phyloP scores from a whole-genome alignment of 2,329 filamentous ascomycete genomes.

The Aspergillus puulaauensis region DNA sequence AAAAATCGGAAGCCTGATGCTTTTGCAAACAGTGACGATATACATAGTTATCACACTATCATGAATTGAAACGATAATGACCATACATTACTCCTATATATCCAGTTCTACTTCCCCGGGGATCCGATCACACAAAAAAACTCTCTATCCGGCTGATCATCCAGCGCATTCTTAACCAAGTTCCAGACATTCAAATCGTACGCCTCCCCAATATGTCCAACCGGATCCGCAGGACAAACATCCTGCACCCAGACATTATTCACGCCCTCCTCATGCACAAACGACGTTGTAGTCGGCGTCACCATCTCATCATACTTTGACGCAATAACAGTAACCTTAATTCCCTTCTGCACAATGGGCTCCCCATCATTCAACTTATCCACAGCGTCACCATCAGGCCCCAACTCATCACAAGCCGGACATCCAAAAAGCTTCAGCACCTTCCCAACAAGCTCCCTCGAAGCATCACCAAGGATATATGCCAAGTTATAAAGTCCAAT shows the following conservation, averaged over 20 bases:
- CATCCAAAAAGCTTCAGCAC: constrained; percentile 31
- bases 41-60: not conserved
- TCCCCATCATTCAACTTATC: constrained; percentile 31
- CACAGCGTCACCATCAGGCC: constrained; percentile 28
- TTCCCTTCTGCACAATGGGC: constrained; percentile 36
- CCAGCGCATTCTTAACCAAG: constrained; percentile 37
- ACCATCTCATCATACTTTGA: constrained; percentile 36
- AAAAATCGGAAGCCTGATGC: not conserved
- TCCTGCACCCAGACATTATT: constrained; percentile 34
- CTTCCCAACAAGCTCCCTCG: constrained; percentile 22
- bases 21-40: not conserved
- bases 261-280: constrained; percentile 34
- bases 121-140: constrained; percentile 32
- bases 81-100: not conserved
- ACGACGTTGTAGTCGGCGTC: constrained; percentile 31
- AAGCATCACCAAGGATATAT: constrained; percentile 27
- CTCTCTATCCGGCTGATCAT: constrained; percentile 25
- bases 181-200: constrained; percentile 43
- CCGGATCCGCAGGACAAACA: constrained; percentile 31
- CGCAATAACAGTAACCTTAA: constrained; percentile 34
- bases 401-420: constrained; percentile 34
- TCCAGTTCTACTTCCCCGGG: constrained; percentile 24
- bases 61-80: constrained; percentile 4
- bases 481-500: constrained; percentile 30
- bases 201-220: constrained; percentile 39